Percentiles rank a stretch among this genome's conserved stretches.
These are phyloP conservation scores for Moricandia arvensis DNA, from an alignment of 345 rosid species.

Conservation along the genomic window DNA sequence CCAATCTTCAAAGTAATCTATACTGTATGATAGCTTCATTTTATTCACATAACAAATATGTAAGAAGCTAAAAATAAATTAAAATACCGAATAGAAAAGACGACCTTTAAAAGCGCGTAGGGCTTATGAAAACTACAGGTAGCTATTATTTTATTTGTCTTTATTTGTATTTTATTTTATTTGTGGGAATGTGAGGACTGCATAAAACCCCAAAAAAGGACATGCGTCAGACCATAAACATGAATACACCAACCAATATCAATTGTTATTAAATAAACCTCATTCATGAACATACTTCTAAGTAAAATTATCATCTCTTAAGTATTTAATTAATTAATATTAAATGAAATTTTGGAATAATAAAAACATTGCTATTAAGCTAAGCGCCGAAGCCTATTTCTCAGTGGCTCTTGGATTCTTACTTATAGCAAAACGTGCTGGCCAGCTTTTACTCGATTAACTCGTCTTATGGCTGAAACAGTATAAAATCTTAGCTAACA, in stretches of 20 bases:
- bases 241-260: constrained; percentile 42
- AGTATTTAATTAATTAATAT: background rate
- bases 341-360: background rate
- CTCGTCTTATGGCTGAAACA: constrained; percentile 41
- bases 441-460: constrained; percentile 67
- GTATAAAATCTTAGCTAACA: constrained; percentile 40
- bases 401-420: constrained; percentile 70
- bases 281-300: background rate
- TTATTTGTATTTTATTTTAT: background rate
- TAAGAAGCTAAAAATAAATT: constrained; percentile 8
- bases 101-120: constrained; percentile 37
- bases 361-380: constrained; percentile 7
- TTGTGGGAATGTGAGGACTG: constrained; percentile 23
- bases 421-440: constrained; percentile 66
- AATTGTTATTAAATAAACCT: constrained; percentile 9
- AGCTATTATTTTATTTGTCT: constrained; percentile 25
- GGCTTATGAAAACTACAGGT: constrained; percentile 42
- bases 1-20: constrained; percentile 34
- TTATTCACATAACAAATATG: constrained; percentile 9
- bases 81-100: constrained; percentile 1
- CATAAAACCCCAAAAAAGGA: constrained; percentile 28
- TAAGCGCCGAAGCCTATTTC: constrained; percentile 29
- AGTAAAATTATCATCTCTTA: background rate
- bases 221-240: constrained; percentile 33
- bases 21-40: constrained; percentile 26